Evolutionary conservation across 2,329 filamentous ascomycete genomes (phyloP).

Genomic region (Epichloe hybrida): DNA sequence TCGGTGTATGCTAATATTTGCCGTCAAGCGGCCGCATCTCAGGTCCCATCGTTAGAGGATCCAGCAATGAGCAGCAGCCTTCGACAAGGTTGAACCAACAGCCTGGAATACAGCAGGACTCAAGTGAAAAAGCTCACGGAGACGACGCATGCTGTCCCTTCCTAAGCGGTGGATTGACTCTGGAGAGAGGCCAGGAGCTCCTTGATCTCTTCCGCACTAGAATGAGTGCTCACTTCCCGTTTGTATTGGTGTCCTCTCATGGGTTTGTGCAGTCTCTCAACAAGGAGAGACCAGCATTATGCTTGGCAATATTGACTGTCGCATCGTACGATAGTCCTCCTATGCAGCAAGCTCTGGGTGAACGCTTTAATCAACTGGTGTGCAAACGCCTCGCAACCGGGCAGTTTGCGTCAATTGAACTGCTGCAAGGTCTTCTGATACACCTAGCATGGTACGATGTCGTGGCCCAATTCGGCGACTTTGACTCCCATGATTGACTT

Average conservation of each 20-base stretch:
- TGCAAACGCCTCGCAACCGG: slow-evolving; percentile 11
- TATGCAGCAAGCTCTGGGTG: slow-evolving; percentile 14
- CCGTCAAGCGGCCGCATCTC: not conserved
- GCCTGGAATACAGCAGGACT: not conserved
- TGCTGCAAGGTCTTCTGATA: slow-evolving; percentile 19
- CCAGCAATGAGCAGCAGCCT: no score
- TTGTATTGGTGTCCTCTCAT: slow-evolving; percentile 13
- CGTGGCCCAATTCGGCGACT: no score
- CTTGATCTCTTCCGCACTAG: slow-evolving; percentile 12
- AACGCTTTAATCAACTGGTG: slow-evolving; percentile 17
- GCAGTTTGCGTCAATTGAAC: slow-evolving; percentile 15
- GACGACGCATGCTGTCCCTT: slow-evolving; percentile 13
- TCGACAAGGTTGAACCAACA: not conserved
- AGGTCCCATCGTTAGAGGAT: not conserved
- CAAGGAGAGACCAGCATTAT: slow-evolving; percentile 12
- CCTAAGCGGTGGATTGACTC: slow-evolving; percentile 9
- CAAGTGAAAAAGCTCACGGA: slow-evolving; percentile 6
- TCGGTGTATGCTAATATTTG: not conserved
- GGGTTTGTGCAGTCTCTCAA: not conserved
- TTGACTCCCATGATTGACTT: not conserved
- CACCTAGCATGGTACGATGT: slow-evolving; percentile 17
- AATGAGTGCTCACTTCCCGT: slow-evolving; percentile 17
- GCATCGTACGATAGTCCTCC: slow-evolving; percentile 10
- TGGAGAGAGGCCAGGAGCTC: slow-evolving; percentile 13
- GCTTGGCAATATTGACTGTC: slow-evolving; percentile 17